Conservation (phyloP, 129 eudicot species). For the Tagetes patula region DNA sequence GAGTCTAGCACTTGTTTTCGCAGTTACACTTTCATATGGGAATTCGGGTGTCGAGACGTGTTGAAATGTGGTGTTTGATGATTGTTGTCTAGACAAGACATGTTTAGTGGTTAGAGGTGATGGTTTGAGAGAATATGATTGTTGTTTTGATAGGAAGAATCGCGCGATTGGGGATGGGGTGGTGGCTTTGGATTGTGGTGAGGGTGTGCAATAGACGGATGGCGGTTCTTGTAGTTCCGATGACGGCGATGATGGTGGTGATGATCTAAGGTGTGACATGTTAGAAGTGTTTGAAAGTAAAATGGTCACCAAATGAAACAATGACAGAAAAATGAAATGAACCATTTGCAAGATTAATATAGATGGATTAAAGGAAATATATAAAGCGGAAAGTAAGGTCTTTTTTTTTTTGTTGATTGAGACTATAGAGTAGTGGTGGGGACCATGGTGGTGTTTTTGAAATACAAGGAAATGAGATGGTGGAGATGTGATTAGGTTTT, state of each 20-base stretch:
- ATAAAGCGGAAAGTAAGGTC: slow-evolving; percentile 23
- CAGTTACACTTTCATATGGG: slow-evolving; percentile 18
- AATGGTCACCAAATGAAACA: not conserved
- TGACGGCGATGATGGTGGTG: slow-evolving; percentile 18
- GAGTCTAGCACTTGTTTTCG: slow-evolving; percentile 38
- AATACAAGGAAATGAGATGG: slow-evolving; percentile 28
- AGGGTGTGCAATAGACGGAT: slow-evolving; percentile 40
- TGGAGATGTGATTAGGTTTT: slow-evolving; percentile 24
- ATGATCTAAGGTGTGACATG: slow-evolving; percentile 17
- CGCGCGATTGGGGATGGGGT: slow-evolving; percentile 33
- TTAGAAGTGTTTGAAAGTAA: slow-evolving; percentile 12
- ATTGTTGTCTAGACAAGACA: slow-evolving; percentile 17
- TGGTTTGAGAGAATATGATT: slow-evolving; percentile 21
- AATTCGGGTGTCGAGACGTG: not conserved
- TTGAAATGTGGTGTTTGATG: not conserved
- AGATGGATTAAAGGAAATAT: slow-evolving; percentile 20
- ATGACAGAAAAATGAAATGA: slow-evolving; percentile 20
- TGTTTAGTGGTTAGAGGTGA: slow-evolving; percentile 25
- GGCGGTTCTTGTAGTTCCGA: slow-evolving; percentile 38
- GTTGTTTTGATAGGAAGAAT: slow-evolving; percentile 17
- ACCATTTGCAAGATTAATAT: slow-evolving; percentile 23
- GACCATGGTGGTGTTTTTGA: slow-evolving; percentile 25
- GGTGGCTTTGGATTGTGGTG: slow-evolving; percentile 40
- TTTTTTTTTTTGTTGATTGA: slow-evolving; percentile 34
- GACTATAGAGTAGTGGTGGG: slow-evolving; percentile 34